phyloP scores from a whole-genome alignment of 257 asterid species.

The Cruciata laevipes region DNA sequence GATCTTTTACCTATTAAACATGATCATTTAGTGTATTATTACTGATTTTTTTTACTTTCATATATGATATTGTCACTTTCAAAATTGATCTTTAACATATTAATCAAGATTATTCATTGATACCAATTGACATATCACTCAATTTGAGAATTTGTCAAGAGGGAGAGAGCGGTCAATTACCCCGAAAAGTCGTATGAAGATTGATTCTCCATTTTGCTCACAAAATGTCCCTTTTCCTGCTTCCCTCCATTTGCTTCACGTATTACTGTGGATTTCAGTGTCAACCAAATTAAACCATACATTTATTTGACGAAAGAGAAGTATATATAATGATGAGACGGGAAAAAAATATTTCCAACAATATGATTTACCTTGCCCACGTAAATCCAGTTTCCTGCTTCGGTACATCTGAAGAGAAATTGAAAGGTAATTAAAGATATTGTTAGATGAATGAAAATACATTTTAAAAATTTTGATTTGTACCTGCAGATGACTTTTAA shows the following conservation, averaged over 20 bases:
- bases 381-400: slow-evolving; percentile 79
- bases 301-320: not conserved
- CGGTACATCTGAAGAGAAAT: slow-evolving; percentile 66
- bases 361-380: slow-evolving; percentile 65
- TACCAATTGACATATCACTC: no score
- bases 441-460: no score
- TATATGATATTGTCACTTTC: no score
- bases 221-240: slow-evolving; percentile 37
- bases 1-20: no score
- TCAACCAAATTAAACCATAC: not conserved
- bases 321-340: no score
- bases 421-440: no score
- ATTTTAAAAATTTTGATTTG: no score
- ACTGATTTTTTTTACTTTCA: no score
- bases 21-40: no score
- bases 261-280: slow-evolving; percentile 45
- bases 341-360: not conserved
- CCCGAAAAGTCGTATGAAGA: slow-evolving; percentile 27
- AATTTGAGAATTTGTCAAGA: no score
- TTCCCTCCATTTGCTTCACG: slow-evolving; percentile 42
- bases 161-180: slow-evolving; percentile 16
- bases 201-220: slow-evolving; percentile 22
- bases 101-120: no score
- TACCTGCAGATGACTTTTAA: slow-evolving; percentile 97
- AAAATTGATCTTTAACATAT: no score